Evolutionary conservation across 2,329 filamentous ascomycete species (phyloP).

Genomic region (Harringtonia aguacate): DNA sequence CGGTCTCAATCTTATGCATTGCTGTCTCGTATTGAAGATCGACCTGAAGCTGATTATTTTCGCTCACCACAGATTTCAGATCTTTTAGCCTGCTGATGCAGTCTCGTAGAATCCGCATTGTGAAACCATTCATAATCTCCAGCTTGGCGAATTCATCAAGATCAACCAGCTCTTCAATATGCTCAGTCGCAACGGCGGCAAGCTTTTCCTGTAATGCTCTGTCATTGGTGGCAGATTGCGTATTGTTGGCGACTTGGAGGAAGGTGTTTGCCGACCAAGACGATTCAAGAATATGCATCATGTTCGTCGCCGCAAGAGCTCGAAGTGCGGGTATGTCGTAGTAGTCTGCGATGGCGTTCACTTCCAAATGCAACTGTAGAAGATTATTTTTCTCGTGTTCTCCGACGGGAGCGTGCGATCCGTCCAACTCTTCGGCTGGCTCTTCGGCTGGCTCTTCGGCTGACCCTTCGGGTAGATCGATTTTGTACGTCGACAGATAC

Average conservation of each 20-base stretch:
- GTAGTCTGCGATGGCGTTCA: not conserved
- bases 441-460: too few species aligned
- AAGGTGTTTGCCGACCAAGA: not conserved
- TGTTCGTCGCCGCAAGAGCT: not conserved
- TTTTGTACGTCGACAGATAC: constrained; percentile 7
- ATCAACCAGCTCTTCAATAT: not conserved
- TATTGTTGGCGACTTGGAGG: not conserved
- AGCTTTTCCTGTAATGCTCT: not conserved
- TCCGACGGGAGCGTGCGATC: too few species aligned
- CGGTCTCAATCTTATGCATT: too few species aligned
- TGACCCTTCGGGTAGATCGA: not conserved
- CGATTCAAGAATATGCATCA: not conserved
- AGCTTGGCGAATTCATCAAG: not conserved
- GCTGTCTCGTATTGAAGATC: too few species aligned
- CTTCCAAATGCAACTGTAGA: not conserved
- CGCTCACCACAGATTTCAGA: too few species aligned
- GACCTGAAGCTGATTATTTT: too few species aligned
- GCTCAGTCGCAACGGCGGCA: not conserved
- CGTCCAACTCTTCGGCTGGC: too few species aligned
- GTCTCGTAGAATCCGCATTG: not conserved
- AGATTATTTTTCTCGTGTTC: not conserved
- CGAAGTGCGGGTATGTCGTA: not conserved
- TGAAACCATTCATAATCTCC: not conserved
- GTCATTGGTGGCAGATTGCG: not conserved
- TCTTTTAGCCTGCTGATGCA: not conserved